Evolutionary conservation across 1,284 basidiomycete genomes (phyloP).

Genomic region (Papiliotrema nemorosa): DNA sequence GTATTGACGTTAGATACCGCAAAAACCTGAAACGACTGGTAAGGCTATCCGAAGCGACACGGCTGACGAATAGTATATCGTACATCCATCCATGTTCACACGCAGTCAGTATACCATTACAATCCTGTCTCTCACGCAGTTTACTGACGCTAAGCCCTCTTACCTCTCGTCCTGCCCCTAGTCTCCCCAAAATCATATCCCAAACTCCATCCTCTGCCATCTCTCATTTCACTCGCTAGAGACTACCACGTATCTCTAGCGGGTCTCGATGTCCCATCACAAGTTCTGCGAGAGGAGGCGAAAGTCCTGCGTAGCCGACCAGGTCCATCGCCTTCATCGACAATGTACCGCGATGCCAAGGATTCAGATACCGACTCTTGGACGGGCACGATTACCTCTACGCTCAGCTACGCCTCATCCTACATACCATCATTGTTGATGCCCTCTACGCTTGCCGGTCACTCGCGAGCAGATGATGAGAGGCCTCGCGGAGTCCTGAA

Average conservation of each 20-base stretch:
- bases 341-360: not conserved
- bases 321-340: slow-evolving; percentile 7
- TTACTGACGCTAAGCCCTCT: slow-evolving; percentile 16
- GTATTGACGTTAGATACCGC: slow-evolving; percentile 24
- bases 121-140: not conserved
- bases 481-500: too few species aligned
- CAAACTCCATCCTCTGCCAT: slow-evolving; percentile 35
- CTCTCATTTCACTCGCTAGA: slow-evolving; percentile 24
- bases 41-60: not conserved
- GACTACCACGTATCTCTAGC: slow-evolving; percentile 24
- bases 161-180: slow-evolving; percentile 35
- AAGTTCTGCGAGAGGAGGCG: slow-evolving; percentile 31
- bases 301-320: slow-evolving; percentile 19
- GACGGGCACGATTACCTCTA: slow-evolving; percentile 1
- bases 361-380: not conserved
- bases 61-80: slow-evolving; percentile 31
- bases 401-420: slow-evolving; percentile 1
- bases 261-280: slow-evolving; percentile 27
- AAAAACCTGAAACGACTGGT: slow-evolving; percentile 43
- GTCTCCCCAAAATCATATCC: slow-evolving; percentile 40
- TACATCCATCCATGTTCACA: slow-evolving; percentile 37
- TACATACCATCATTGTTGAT: not conserved
- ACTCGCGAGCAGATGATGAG: not conserved
- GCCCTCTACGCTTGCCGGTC: not conserved
- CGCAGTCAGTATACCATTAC: slow-evolving; percentile 18